These are phyloP conservation scores for Leccinum variicolor DNA, from an alignment of 768 basidiomycete genomes.

Conservation along the genomic window DNA sequence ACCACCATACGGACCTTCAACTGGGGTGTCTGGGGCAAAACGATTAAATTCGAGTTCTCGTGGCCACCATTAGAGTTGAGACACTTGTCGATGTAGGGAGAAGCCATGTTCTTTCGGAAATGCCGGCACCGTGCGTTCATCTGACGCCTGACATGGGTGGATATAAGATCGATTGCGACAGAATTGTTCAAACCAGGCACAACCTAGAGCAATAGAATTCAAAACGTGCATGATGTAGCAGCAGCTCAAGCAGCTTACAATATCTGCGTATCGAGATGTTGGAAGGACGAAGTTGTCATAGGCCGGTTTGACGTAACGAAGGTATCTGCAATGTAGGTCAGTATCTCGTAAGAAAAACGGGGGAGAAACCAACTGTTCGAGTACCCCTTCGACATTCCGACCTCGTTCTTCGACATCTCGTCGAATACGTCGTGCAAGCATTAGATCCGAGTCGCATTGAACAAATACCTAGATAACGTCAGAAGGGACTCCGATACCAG, in stretches of 20 bases:
- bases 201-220: slow-evolving; percentile 51
- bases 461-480: slow-evolving; percentile 63
- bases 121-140: slow-evolving; percentile 73
- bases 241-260: slow-evolving; percentile 44
- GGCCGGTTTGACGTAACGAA: slow-evolving; percentile 92
- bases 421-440: slow-evolving; percentile 90
- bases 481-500: background rate
- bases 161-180: slow-evolving; percentile 91
- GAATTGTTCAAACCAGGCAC: slow-evolving; percentile 91
- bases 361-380: slow-evolving; percentile 67
- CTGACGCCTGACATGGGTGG: slow-evolving; percentile 84
- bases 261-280: slow-evolving; percentile 83
- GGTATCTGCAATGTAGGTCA: slow-evolving; percentile 53
- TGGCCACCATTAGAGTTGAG: slow-evolving; percentile 35
- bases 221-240: background rate
- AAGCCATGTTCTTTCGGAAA: slow-evolving; percentile 73
- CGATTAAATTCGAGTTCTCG: slow-evolving; percentile 52
- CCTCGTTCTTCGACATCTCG: slow-evolving; percentile 89
- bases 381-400: slow-evolving; percentile 77
- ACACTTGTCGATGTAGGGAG: slow-evolving; percentile 36
- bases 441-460: slow-evolving; percentile 92
- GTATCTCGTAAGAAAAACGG: background rate
- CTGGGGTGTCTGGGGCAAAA: slow-evolving; percentile 79
- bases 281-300: slow-evolving; percentile 94
- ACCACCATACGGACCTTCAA: slow-evolving; percentile 50